phyloP scores from a whole-genome alignment of 345 rosid genomes.

The Acer negundo region DNA sequence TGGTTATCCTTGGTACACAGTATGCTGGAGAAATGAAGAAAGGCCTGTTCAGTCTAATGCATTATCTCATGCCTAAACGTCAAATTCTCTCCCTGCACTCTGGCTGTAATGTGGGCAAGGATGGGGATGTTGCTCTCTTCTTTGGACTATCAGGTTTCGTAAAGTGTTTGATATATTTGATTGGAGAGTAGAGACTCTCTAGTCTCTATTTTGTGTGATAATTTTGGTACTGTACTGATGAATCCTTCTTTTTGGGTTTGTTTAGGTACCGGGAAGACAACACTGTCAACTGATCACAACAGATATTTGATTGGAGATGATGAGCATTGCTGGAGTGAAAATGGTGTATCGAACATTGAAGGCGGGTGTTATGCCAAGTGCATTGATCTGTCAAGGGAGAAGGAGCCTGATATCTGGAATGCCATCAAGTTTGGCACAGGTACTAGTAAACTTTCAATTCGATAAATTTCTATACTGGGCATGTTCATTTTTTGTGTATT shows the following conservation, averaged over 20 bases:
- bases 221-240: neutral
- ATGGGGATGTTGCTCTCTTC: constrained; percentile 98
- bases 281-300: constrained; percentile 90
- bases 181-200: neutral
- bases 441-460: too few species aligned
- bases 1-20: constrained; percentile 97
- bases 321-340: constrained; percentile 93
- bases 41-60: constrained; percentile 96
- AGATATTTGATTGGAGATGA: constrained; percentile 92
- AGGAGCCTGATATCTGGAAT: constrained; percentile 95
- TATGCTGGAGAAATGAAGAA: constrained; percentile 99
- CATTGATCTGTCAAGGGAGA: constrained; percentile 81
- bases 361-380: constrained; percentile 99
- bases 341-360: constrained; percentile 91
- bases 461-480: too few species aligned
- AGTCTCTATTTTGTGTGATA: too few species aligned
- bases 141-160: constrained; percentile 88
- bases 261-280: constrained; percentile 94
- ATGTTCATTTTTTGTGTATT: too few species aligned
- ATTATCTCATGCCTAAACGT: constrained; percentile 98
- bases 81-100: constrained; percentile 90
- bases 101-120: constrained; percentile 97
- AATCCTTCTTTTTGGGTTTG: constrained; percentile 6
- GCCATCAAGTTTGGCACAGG: constrained; percentile 96
- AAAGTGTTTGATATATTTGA: constrained; percentile 21